These are phyloP conservation scores for Posidonia australis DNA, from an alignment of 106 monocot species.

Conservation along the genomic window DNA sequence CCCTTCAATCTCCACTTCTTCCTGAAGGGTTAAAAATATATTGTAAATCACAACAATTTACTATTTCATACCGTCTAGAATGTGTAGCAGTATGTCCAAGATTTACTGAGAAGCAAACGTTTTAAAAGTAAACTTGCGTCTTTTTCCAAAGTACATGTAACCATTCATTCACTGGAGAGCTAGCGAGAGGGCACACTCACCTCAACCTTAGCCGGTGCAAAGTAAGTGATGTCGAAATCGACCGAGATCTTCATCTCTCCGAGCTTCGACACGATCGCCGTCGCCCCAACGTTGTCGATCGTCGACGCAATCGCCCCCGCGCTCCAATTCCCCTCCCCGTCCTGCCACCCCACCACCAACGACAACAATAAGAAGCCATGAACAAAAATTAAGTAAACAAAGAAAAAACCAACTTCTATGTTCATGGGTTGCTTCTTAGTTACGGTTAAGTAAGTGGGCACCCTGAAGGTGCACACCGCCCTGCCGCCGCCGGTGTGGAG, in stretches of 20 bases:
- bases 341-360: not conserved
- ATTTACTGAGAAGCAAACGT: no score
- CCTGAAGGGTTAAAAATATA: constrained; percentile 4
- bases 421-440: not conserved
- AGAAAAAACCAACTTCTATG: not conserved
- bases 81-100: no score
- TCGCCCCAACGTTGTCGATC: constrained; percentile 11
- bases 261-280: not conserved
- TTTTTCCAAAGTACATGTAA: no score
- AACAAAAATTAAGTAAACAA: not conserved
- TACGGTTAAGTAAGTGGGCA: constrained; percentile 8
- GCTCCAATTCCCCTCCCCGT: constrained; percentile 11
- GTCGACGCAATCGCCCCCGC: constrained; percentile 10
- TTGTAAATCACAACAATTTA: no score
- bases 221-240: constrained; percentile 15
- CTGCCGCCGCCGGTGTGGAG: constrained; percentile 2
- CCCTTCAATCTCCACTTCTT: constrained; percentile 41
- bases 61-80: no score
- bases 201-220: constrained; percentile 2
- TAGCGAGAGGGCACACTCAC: constrained; percentile 1
- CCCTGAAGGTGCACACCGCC: constrained; percentile 3
- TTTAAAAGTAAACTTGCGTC: no score
- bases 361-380: not conserved
- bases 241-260: constrained; percentile 8
- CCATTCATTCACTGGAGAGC: no score